Percentiles rank a stretch among this genome's conserved stretches.
Conservation (phyloP, 768 basidiomycete species). For the Suillus occidentalis region DNA sequence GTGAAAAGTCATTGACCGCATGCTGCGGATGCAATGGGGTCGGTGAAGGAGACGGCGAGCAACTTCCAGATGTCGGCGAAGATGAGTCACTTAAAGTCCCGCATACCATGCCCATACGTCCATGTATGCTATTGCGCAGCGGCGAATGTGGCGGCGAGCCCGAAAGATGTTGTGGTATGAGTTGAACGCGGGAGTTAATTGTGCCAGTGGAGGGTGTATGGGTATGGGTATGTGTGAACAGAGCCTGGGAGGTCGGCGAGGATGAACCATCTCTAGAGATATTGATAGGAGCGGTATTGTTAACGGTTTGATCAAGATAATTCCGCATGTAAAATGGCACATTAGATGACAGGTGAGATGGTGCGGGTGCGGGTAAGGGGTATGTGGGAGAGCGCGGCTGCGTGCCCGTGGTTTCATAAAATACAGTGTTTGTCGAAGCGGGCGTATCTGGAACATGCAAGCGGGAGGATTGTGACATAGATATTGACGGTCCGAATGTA, state of each 20-base stretch:
- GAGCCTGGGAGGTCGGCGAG: slow-evolving; percentile 1
- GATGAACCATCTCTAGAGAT: slow-evolving; percentile 1
- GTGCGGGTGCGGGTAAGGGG: slow-evolving; percentile 23
- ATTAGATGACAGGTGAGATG: slow-evolving; percentile 34
- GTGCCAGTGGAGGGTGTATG: slow-evolving; percentile 53
- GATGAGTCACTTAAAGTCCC: slow-evolving; percentile 49
- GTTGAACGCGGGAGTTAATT: slow-evolving; percentile 36
- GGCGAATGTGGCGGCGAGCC: slow-evolving; percentile 33
- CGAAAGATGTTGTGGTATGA: slow-evolving; percentile 15
- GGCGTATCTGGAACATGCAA: slow-evolving; percentile 40
- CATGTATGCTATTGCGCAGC: slow-evolving; percentile 21
- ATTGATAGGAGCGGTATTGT: slow-evolving; percentile 5
- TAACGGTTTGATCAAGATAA: slow-evolving; percentile 2
- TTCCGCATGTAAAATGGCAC: slow-evolving; percentile 28
- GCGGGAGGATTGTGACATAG: slow-evolving; percentile 35
- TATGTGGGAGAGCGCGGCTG: slow-evolving; percentile 31
- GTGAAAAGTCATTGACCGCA: slow-evolving; percentile 14
- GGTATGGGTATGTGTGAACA: slow-evolving; percentile 45
- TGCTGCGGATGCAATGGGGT: slow-evolving; percentile 8
- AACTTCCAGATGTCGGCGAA: slow-evolving; percentile 58
- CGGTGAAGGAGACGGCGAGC: slow-evolving; percentile 50
- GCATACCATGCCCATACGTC: slow-evolving; percentile 15
- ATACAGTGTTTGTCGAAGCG: slow-evolving; percentile 47
- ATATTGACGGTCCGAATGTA: slow-evolving; percentile 46
- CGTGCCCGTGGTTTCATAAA: slow-evolving; percentile 57